Conservation (phyloP, 192 early-diverging fungal species). For the Phlyctochytrium bullatum region DNA sequence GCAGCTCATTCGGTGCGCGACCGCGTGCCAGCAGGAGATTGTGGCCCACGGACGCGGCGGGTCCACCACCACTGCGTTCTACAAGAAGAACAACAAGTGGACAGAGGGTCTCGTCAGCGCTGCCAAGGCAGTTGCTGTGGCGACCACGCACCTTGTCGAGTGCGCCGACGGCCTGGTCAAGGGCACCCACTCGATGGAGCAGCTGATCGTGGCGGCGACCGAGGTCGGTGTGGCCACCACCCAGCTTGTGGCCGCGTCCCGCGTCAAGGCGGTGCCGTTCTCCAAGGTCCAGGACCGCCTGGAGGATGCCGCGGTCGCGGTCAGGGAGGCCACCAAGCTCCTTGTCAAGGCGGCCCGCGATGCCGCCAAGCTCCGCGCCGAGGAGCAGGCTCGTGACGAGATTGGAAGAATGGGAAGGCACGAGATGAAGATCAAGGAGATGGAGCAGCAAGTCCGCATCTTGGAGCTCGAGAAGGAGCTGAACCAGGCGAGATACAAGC, state of each 20-base stretch:
- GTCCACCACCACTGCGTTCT: conserved; percentile 77
- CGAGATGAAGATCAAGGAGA: conserved; percentile 94
- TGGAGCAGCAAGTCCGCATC: conserved; percentile 98
- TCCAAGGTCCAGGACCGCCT: conserved; percentile 91
- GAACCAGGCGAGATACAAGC: conserved; percentile 72
- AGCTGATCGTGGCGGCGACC: conserved; percentile 95
- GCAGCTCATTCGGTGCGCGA: conserved; percentile 90
- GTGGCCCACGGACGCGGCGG: conserved; percentile 87
- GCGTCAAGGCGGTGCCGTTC: conserved; percentile 91
- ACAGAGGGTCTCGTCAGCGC: conserved; percentile 98
- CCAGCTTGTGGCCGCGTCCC: conserved; percentile 91
- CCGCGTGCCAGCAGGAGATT: conserved; percentile 95
- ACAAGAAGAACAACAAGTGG: conserved; percentile 99
- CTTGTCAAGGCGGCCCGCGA: conserved; percentile 91
- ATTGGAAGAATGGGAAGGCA: conserved; percentile 75
- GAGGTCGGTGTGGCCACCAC: conserved; percentile 96
- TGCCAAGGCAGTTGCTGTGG: conserved; percentile 90
- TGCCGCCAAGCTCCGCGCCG: conserved; percentile 57
- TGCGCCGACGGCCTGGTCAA: conserved; percentile 93
- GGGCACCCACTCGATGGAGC: conserved; percentile 86
- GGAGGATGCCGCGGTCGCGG: conserved; percentile 89
- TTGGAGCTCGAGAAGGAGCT: conserved; percentile 94
- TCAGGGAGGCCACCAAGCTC: conserved; percentile 85
- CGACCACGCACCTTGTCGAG: conserved; percentile 90
- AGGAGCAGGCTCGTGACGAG: conserved; percentile 61